Percentiles rank a stretch among this genome's conserved stretches.
phyloP scores from a whole-genome alignment of 257 asterid species.

The Orobanche coerulescens region DNA sequence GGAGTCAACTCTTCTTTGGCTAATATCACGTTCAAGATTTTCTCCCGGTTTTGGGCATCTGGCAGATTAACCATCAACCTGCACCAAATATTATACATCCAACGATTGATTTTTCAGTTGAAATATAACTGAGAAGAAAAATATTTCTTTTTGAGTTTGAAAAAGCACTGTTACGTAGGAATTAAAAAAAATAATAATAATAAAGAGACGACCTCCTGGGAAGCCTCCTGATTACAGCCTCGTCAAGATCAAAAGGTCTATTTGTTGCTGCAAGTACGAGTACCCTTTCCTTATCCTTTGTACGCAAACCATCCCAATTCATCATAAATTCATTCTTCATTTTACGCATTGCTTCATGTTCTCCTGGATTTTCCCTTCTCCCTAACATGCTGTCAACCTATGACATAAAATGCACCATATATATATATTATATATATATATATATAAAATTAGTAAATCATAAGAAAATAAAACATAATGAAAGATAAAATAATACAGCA shows the following conservation, averaged over 20 bases:
- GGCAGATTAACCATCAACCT: conserved; percentile 51
- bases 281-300: conserved; percentile 43
- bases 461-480: not conserved
- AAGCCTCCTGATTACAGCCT: conserved; percentile 56
- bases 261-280: conserved; percentile 54
- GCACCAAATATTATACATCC: conserved; percentile 14
- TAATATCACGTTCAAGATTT: conserved; percentile 38
- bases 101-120: not conserved
- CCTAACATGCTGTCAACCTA: conserved; percentile 57
- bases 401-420: not conserved
- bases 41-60: conserved; percentile 36
- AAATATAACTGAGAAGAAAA: not conserved
- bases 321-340: conserved; percentile 55
- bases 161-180: not conserved
- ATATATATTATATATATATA: too few species aligned
- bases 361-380: conserved; percentile 38
- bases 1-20: conserved; percentile 40
- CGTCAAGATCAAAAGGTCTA: conserved; percentile 52
- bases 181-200: conserved; percentile 2
- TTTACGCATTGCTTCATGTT: conserved; percentile 47
- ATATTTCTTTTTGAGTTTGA: not conserved
- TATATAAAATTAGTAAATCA: not conserved
- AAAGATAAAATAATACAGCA: not conserved
- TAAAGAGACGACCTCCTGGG: conserved; percentile 55
- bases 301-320: conserved; percentile 51